Base-by-base conservation (phyloP, 768 basidiomycete species). In the Psilocybe tampanensis region DNA sequence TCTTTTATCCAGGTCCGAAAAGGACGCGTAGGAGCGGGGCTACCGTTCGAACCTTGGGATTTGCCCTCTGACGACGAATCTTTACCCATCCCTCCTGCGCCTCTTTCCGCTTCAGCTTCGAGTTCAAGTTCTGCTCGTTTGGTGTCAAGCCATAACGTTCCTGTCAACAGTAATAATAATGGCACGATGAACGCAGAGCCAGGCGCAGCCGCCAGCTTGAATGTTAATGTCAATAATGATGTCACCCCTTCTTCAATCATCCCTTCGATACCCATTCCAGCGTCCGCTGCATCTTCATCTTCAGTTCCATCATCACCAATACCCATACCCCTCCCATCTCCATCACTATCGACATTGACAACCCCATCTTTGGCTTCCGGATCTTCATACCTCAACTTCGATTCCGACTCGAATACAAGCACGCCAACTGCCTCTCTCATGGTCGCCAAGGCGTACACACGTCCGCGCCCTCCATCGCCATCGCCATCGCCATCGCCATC, bases 1-100 rank as follows among this genome's bases (percentile, higher is more conserved):
- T 23, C 36, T 47, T 23, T 55, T 13, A 21, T 60, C n/a, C 53
- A 84, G 83, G 75, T 77, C 45, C 77, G 80, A 15, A 80, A 78
- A 67, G 83, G 83, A 26, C 73, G 70, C 24, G 81, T 83, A 6
- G 83, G 83, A 41, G 83, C 82, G 1, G 65, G 73, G 0, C 71
- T 84, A 8, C 83, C 83, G 0, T 77, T 74, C 56, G 83, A 84
- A 63, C 83, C 83, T 43, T 84, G 83, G 83, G 77, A 82, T 57
- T 44, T 66, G 21, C 63, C 66, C n/a, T 62, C 60, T 24, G 68
- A 64, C 41, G 66, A 66, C 24, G 66, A 64, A 12, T 63, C 62
- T 44, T 63, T 42, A 19, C 42, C 54, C 24, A 47, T 47, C 11
- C 26, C 50, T 39, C 36, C 45, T 2, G 41, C 33, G 8, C 52